These are phyloP conservation scores for Malus hybrid DNA, from an alignment of 331 rosid genomes.

Conservation along the genomic window DNA sequence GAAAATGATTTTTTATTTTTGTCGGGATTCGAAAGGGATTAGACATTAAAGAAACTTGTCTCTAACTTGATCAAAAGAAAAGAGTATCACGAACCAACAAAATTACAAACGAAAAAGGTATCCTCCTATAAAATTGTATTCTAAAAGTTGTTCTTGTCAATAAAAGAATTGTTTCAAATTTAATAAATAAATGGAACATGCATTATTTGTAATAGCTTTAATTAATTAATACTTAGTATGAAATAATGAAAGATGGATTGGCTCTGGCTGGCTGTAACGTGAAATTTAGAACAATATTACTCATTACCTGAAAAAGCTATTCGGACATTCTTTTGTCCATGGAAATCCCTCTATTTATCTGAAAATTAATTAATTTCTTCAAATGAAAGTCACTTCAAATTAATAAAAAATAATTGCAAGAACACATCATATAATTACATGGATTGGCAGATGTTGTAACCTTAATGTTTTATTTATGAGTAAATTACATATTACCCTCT, in stretches of 20 bases:
- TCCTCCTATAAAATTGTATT: background rate
- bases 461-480: background rate
- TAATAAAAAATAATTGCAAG: background rate
- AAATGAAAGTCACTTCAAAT: background rate
- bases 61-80: too few species aligned
- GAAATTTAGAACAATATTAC: background rate
- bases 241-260: too few species aligned
- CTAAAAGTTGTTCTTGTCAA: background rate
- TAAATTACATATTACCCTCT: too few species aligned
- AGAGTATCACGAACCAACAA: too few species aligned
- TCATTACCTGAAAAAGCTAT: background rate
- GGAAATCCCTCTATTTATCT: background rate
- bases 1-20: too few species aligned
- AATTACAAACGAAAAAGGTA: too few species aligned
- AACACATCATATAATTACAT: background rate
- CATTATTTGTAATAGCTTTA: background rate
- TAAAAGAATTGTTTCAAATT: background rate
- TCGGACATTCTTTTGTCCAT: background rate
- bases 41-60: too few species aligned
- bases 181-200: background rate
- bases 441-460: background rate
- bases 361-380: background rate
- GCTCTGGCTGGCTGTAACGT: background rate
- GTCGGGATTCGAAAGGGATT: too few species aligned
- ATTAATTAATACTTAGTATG: too few species aligned